phyloP scores from a whole-genome alignment of 2,329 filamentous ascomycete genomes.

The Claviceps arundinis region DNA sequence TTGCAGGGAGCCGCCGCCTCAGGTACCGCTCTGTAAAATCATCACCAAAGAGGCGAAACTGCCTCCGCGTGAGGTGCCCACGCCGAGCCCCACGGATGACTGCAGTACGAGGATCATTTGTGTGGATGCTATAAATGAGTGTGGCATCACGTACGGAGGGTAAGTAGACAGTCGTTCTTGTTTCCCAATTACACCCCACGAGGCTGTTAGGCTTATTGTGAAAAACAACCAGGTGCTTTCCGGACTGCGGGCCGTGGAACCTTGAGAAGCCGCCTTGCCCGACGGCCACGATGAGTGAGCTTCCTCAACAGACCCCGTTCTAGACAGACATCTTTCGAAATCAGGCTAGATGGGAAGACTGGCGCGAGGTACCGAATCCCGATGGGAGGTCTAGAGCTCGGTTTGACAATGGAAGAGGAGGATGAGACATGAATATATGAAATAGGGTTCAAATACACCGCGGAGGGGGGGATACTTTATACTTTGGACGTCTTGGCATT shows the following conservation, averaged over 20 bases:
- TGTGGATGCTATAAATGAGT: conserved; percentile 12
- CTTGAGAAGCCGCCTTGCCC: conserved; percentile 10
- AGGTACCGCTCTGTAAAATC: neutral
- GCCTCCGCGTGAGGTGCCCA: neutral
- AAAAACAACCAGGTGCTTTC: conserved; percentile 10
- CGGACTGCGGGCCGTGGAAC: conserved; percentile 11
- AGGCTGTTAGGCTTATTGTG: neutral
- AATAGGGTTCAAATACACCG: neutral
- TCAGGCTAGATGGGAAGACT: neutral
- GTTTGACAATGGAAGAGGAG: neutral
- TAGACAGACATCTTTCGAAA: neutral
- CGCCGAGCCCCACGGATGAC: conserved; percentile 2
- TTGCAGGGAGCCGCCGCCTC: neutral
- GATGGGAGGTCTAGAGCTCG: neutral
- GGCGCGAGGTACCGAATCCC: neutral
- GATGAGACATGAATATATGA: neutral
- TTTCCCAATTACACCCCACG: neutral
- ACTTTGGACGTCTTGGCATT: neutral
- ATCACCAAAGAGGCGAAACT: neutral
- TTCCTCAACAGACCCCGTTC: neutral
- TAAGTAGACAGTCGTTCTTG: conserved; percentile 4
- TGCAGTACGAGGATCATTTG: conserved; percentile 15
- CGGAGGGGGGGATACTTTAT: neutral
- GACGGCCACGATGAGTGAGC: neutral
- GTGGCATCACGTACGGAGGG: conserved; percentile 14